A percentile compares a stretch with the other conserved stretches of the same genome.
Evolutionary conservation across 1,284 basidiomycete species (phyloP).

Genomic region (Ganoderma leucocontextum): DNA sequence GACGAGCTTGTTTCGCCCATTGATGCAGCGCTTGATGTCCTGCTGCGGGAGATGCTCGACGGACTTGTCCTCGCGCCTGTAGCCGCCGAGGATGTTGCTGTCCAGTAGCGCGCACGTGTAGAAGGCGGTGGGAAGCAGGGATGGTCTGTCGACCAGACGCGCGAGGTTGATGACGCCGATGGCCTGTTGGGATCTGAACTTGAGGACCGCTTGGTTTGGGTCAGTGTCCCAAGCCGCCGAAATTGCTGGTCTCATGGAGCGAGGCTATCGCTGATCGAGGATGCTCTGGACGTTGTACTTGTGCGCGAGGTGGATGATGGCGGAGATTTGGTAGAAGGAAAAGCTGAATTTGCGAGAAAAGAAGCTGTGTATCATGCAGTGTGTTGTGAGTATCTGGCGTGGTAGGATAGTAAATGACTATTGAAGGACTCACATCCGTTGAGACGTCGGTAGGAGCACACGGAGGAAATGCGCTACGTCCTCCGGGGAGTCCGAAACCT

Average conservation of each 20-base stretch:
- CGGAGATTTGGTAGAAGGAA: background rate
- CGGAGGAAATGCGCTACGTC: conserved; percentile 18
- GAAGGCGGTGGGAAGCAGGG: conserved; percentile 14
- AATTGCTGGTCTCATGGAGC: background rate
- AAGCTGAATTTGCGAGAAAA: background rate
- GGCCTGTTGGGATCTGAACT: background rate
- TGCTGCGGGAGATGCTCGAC: conserved; percentile 3
- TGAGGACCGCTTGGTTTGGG: background rate
- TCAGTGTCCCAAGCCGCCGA: background rate
- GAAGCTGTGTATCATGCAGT: too few relatives aligned
- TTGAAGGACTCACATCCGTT: background rate
- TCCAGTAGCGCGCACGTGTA: conserved; percentile 14
- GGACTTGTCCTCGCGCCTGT: conserved; percentile 3
- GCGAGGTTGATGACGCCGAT: conserved; percentile 20
- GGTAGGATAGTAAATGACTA: background rate
- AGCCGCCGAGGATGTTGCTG: conserved; percentile 2
- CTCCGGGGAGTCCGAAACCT: conserved; percentile 22
- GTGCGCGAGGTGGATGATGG: conserved; percentile 7
- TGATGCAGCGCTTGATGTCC: conserved; percentile 18
- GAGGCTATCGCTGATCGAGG: background rate
- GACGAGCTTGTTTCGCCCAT: background rate
- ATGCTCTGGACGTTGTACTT: background rate
- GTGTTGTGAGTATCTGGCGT: background rate
- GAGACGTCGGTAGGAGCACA: background rate
- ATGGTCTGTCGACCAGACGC: conserved; percentile 1